These are phyloP conservation scores for Xerocomus alliaceus DNA, from an alignment of 1,284 basidiomycete species.

Conservation along the genomic window DNA sequence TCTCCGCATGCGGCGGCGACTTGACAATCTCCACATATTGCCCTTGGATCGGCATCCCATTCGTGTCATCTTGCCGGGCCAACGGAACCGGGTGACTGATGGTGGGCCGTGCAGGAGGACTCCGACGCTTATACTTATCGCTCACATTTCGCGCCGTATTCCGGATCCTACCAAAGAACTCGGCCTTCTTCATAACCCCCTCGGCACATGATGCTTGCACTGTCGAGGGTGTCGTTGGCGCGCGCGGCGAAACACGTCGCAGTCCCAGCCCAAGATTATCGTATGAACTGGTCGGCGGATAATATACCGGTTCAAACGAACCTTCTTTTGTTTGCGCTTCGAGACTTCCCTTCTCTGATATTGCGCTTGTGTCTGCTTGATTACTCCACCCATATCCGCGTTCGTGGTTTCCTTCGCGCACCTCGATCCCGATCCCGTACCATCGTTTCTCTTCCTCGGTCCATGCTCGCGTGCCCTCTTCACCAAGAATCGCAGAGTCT, in stretches of 20 bases:
- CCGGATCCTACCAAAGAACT: conserved; percentile 66
- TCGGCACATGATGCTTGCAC: conserved; percentile 43
- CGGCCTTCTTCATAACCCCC: conserved; percentile 68
- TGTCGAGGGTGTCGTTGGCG: conserved; percentile 35
- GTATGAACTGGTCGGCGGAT: conserved; percentile 38
- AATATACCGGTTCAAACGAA: conserved; percentile 34
- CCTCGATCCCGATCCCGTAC: conserved; percentile 63
- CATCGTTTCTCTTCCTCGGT: conserved; percentile 68
- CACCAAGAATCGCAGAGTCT: conserved; percentile 63
- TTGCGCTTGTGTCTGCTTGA: conserved; percentile 38
- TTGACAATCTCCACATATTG: conserved; percentile 40
- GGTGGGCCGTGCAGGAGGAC: conserved; percentile 48
- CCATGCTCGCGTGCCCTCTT: conserved; percentile 61
- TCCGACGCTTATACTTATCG: conserved; percentile 55
- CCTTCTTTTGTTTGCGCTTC: conserved; percentile 34
- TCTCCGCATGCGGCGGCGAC: conserved; percentile 30
- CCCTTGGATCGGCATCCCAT: conserved; percentile 36
- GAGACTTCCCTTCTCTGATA: conserved; percentile 37
- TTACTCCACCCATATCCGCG: conserved; percentile 42
- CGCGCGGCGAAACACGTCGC: conserved; percentile 47
- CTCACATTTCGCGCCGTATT: conserved; percentile 71
- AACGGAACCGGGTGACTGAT: conserved; percentile 61
- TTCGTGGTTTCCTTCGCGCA: conserved; percentile 27
- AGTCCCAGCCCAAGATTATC: conserved; percentile 56
- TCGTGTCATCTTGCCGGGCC: conserved; percentile 22